Percentiles rank a stretch among this genome's conserved stretches.
phyloP scores from a whole-genome alignment of 208 protist genomes.

The Trypanosoma cruzi region DNA sequence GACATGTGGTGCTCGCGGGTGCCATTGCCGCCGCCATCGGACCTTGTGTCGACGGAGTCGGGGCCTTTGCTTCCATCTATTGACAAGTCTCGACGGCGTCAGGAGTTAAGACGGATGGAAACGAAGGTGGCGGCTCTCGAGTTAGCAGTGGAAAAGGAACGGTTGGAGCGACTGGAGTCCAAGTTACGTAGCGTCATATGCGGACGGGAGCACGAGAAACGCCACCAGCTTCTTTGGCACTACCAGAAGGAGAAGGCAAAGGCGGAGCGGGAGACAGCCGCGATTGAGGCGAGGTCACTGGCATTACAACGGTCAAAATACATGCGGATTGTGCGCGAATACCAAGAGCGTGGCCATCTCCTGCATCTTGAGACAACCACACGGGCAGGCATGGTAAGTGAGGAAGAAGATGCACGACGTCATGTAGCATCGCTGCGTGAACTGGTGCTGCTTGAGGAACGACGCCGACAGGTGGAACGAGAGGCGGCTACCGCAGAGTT shows the following conservation, averaged over 20 bases:
- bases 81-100: background rate
- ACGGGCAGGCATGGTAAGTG: constrained; percentile 3
- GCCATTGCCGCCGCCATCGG: constrained; percentile 1
- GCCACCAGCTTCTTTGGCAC: constrained; percentile 27
- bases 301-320: constrained; percentile 20
- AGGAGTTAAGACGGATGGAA: constrained; percentile 14
- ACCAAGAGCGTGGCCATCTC: constrained; percentile 21
- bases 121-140: constrained; percentile 7
- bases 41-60: background rate
- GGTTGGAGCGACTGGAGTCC: constrained; percentile 20
- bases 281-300: constrained; percentile 1
- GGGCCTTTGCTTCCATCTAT: constrained; percentile 1
- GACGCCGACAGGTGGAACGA: background rate
- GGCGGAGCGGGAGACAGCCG: constrained; percentile 11
- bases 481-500: constrained; percentile 17
- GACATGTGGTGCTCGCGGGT: constrained; percentile 15
- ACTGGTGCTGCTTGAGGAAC: constrained; percentile 8
- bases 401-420: constrained; percentile 16
- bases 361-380: constrained; percentile 23
- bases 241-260: constrained; percentile 28
- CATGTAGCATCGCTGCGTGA: constrained; percentile 15
- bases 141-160: background rate
- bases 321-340: constrained; percentile 18
- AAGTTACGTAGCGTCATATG: constrained; percentile 15
- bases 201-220: constrained; percentile 30